Base-by-base conservation (phyloP, 202 grass and related monocot genomes). In the Digitaria exilis region DNA sequence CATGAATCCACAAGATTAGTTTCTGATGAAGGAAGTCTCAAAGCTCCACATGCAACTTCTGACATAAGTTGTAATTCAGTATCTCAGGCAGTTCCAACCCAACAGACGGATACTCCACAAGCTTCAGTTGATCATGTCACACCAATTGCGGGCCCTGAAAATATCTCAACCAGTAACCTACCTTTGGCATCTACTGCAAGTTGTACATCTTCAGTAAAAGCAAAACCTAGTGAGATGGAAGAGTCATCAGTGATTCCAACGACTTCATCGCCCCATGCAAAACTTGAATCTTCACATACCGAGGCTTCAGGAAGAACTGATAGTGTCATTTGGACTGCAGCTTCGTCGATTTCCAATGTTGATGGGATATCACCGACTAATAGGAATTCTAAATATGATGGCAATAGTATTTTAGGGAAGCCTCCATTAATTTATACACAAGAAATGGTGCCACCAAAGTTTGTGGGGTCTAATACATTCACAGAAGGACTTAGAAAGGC, bases 391-490 rank as follows among this genome's bases (percentile, higher is more conserved):
- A 79, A 75, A 62, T 67, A 46, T 69, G 51, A 71, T 70, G 25
- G 62, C 7, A 51, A 69, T 75, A 79, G 73, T 62, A 86, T 86
- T 68, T 78, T 90, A 54, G 73, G 80, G 80, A 86, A 87, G 52
- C 79, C 81, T 69, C 76, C 86, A 6, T 9, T 75, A 21, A 73
- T 79, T 56, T 70, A 77, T 81, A 16, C 56, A 72, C 71, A 78
- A 75, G 72, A 89, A 82, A 82, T 54, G 29, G 15, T 56, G 57
- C 9, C 37, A 50, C 9, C 78, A 78, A 85, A 90, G 55, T 65
- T 31, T 75, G 19, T n/a, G 51, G 17, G 31, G 73, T 75, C 66
- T 79, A 73, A 9, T 69, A 67, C 64, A 79, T 62, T 39, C 30
- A 22, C 32, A 44, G 66, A 86, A 67, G 57, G 37, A 58, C 39